Base-by-base conservation (phyloP, 352 stramenopile species). In the Globisporangium nodosum region DNA sequence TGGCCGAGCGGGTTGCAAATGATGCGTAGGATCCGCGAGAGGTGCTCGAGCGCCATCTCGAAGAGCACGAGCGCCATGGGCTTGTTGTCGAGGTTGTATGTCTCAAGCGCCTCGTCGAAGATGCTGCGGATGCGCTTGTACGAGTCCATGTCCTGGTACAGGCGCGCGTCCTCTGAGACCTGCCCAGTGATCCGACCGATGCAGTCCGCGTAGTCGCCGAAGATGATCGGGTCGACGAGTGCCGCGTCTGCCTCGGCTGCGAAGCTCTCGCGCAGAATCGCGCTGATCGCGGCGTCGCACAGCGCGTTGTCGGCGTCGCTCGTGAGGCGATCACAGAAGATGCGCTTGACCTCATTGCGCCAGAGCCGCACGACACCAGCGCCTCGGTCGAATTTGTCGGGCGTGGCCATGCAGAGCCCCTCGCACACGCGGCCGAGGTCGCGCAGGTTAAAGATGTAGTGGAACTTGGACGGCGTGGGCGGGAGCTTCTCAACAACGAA, bases 391-490 rank as follows among this genome's bases (percentile, higher is more conserved):
- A 97, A 94, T 33, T 83, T 90, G 63, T 98, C 94, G 0, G 85
- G 75, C 1, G 92, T 98, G 11, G 89, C 89, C 66, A 97, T 92
- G 54, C 93, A 98, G 15, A 98, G 71, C 9, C 95, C 95, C 70
- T 98, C 92, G 49, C 92, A 98, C 2, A 98, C 92, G 11, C 95
- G 84, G 0, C 86, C 92, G 15, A 98, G 68, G 58, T 98, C 95
- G 0, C 95, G 81, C n/a, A 98, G 70, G 47, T 98, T 98, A 69
- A 98, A 98, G 52, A 98, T 98, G 68, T 98, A 98, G 68, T 98
- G 94, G 54, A 98, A 98, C 61, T 98, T 98, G 39, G 87, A 95
- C 21, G 93, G 94, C 15, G 94, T 98, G 0, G 94, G 91, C 5
- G 91, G 93, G 12, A 98, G 67, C 52, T 92, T 94, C 39, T 98